Conservation (phyloP, 768 basidiomycete genomes). For the Suillus cothurnatus region DNA sequence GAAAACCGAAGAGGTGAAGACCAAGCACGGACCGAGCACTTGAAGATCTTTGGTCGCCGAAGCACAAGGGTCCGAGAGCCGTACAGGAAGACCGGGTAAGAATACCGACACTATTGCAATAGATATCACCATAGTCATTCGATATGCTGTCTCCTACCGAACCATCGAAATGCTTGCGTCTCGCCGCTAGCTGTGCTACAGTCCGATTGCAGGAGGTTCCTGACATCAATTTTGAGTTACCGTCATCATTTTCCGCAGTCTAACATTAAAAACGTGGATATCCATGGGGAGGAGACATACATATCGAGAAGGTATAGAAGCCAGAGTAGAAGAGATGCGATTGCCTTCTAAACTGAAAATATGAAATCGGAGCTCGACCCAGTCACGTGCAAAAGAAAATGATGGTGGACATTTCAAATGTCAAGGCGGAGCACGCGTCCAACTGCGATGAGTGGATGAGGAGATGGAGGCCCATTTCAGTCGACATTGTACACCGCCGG, state of each 20-base stretch:
- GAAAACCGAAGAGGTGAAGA: background rate
- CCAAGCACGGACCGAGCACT: background rate
- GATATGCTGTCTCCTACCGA: background rate
- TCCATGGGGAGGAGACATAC: background rate
- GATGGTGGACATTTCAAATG: background rate
- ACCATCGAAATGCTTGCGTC: background rate
- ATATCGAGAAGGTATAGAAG: conserved; percentile 1
- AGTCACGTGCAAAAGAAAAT: background rate
- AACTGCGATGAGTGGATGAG: background rate
- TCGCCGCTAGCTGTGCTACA: background rate
- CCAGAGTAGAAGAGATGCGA: conserved; percentile 1
- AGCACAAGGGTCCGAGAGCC: conserved; percentile 5
- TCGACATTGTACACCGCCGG: background rate
- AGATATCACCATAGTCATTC: background rate
- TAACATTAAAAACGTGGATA: background rate
- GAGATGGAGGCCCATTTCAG: background rate
- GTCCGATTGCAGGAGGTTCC: background rate
- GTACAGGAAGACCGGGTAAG: conserved; percentile 5
- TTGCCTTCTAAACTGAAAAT: conserved; percentile 1
- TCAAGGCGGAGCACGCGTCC: background rate
- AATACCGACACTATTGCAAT: conserved; percentile 1
- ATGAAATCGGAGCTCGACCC: conserved; percentile 1
- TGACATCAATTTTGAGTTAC: background rate
- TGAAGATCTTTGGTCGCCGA: conserved; percentile 1
- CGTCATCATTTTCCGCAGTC: background rate